Evolutionary conservation across 257 asterid species (phyloP), one percentile per base, ranked within the genome.

Genomic region (Cordia subcordata): DNA sequence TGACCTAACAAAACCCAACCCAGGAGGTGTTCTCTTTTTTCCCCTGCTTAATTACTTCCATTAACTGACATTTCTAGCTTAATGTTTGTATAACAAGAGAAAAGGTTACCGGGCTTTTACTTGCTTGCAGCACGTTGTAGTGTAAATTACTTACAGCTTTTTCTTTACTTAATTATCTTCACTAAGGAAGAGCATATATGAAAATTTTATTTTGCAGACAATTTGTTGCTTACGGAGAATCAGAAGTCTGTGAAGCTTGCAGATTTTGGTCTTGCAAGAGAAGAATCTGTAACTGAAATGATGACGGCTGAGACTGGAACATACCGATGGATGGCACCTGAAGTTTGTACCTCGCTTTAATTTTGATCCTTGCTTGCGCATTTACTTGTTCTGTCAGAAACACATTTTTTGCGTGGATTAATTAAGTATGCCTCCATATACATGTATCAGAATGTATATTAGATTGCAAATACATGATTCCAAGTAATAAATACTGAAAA

Each of bases 231-330:
- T 60, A 85, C 96, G 5, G 96, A 74, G 72, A 76, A 85, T 75
- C 95, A 84, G 70, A 82, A 85, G 82, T 87, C 92, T 57, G 85
- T 88, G 80, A 91, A 91, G 87, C 96, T 91, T 72, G 96, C 98
- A 54, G 98, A 91, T 77, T 91, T 91, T 76, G 98, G 96, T 71
- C 95, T 88, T 61, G 98, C 98, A n/a, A 85, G 98, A 74, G 96
- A 91, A 88, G 98, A 91, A 72, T 39, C 96, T 46, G 89, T 91
- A 51, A 84, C 96, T 42, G 98, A 91, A 76, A 91, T 91, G 98
- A 91, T 91, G 98, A 91, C 98, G 52, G 98, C 98, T 13, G 98
- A 91, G 75, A 91, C 98, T 21, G 98, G 98, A 70, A 91, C 98
- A 4, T 91, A 91, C 70, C 95, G 95, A 35, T 91, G 98, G 98